These are phyloP conservation scores for Sporormia fimetaria DNA, from an alignment of 495 filamentous ascomycete species.

Conservation along the genomic window DNA sequence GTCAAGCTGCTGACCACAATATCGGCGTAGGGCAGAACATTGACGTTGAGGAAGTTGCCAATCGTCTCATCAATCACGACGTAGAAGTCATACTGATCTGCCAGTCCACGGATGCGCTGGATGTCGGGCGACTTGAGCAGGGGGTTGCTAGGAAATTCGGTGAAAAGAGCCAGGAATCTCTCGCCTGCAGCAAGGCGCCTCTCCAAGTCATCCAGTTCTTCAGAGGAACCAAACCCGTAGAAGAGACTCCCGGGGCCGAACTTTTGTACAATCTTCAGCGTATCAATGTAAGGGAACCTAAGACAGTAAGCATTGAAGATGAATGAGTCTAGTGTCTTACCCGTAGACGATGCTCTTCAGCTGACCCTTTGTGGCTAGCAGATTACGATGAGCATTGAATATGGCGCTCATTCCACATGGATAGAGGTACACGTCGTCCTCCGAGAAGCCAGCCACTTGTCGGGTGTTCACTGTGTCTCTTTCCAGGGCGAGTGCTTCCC, in stretches of 20 bases:
- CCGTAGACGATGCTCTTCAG: conserved; percentile 64
- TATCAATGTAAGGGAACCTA: conserved; percentile 91
- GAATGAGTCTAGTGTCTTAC: conserved; percentile 19
- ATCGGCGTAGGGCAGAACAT: conserved; percentile 80
- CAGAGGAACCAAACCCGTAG: conserved; percentile 71
- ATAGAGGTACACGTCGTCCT: conserved; percentile 81
- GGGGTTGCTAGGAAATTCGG: conserved; percentile 90
- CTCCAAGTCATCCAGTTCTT: conserved; percentile 83
- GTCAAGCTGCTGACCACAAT: conserved; percentile 88
- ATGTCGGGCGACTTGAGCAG: conserved; percentile 77
- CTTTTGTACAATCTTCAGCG: conserved; percentile 86
- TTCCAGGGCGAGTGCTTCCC: conserved; percentile 45
- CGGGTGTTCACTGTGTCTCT: conserved; percentile 28
- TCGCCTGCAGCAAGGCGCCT: conserved; percentile 58
- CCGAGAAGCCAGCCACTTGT: conserved; percentile 55
- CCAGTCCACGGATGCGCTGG: conserved; percentile 61
- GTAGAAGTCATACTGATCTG: conserved; percentile 75
- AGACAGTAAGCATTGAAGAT: conserved; percentile 17
- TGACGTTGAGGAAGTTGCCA: conserved; percentile 89
- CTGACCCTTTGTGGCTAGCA: conserved; percentile 48
- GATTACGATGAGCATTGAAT: conserved; percentile 67
- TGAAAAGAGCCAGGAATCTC: conserved; percentile 73
- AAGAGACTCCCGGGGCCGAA: conserved; percentile 88
- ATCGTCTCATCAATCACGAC: conserved; percentile 94
- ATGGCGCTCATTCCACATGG: conserved; percentile 92